These are phyloP conservation scores for Cordyceps cateniannulata DNA, from an alignment of 2,329 filamentous ascomycete species.

Conservation along the genomic window DNA sequence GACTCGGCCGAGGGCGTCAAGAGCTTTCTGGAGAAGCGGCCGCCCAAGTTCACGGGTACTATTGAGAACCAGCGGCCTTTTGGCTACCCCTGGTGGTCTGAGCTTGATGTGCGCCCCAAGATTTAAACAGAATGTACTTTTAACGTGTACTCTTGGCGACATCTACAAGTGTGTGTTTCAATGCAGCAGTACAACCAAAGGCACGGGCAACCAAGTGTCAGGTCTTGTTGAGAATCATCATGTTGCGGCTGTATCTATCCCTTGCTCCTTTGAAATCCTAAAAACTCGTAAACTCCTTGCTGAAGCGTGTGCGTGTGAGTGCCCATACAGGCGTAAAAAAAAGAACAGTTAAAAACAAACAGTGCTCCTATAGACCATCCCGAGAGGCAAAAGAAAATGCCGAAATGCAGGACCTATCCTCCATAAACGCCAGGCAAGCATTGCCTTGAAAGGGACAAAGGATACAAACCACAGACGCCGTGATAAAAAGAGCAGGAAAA, in stretches of 20 bases:
- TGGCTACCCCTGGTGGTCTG: slow-evolving; percentile 63
- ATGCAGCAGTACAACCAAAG: background rate
- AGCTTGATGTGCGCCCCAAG: slow-evolving; percentile 29
- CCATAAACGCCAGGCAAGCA: slow-evolving; percentile 5
- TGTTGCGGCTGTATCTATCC: background rate
- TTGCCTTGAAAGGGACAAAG: background rate
- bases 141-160: background rate
- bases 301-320: background rate
- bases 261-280: slow-evolving; percentile 4
- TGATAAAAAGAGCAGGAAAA: background rate
- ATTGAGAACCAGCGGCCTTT: slow-evolving; percentile 53
- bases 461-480: background rate
- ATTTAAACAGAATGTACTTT: slow-evolving; percentile 19
- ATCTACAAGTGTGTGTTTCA: background rate
- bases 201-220: background rate
- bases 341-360: background rate
- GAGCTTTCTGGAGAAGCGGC: slow-evolving; percentile 65
- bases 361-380: background rate
- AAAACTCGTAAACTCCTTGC: background rate
- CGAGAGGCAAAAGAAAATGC: background rate
- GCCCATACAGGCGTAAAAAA: background rate
- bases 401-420: slow-evolving; percentile 4
- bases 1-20: slow-evolving; percentile 62
- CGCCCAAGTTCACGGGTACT: slow-evolving; percentile 53
- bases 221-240: background rate